These are phyloP conservation scores for Acanthamoeba polyphaga DNA, from an alignment of 208 protist species.

Conservation along the genomic window DNA sequence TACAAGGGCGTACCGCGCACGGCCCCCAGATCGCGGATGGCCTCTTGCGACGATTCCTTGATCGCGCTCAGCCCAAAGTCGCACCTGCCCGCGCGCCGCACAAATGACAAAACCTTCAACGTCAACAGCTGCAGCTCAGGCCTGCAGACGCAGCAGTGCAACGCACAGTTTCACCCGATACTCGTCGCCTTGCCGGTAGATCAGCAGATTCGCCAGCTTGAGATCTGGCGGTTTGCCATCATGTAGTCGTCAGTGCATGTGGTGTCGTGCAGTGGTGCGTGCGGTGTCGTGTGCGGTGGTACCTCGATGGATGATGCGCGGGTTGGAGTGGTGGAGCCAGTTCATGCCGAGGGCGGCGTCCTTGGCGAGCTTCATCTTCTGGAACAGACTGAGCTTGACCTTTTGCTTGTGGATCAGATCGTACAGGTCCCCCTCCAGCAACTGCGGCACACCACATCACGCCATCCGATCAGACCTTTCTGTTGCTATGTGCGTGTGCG, in stretches of 20 bases:
- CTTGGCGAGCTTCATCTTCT: constrained; percentile 85
- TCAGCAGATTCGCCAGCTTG: constrained; percentile 48
- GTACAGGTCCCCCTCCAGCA: constrained; percentile 66
- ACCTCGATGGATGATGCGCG: constrained; percentile 83
- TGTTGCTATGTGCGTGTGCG: too few species aligned
- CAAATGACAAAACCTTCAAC: background rate
- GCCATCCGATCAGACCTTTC: too few species aligned
- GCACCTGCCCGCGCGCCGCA: background rate
- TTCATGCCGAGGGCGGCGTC: constrained; percentile 86
- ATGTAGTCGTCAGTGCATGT: background rate
- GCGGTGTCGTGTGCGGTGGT: background rate
- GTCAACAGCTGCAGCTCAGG: too few species aligned
- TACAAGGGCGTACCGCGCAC: constrained; percentile 52
- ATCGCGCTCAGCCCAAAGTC: constrained; percentile 74
- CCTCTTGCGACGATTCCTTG: constrained; percentile 42
- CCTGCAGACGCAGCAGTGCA: background rate
- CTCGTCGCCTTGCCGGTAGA: constrained; percentile 46
- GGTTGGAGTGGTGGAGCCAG: constrained; percentile 84
- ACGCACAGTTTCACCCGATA: constrained; percentile 27
- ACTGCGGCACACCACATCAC: background rate
- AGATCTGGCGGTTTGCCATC: background rate
- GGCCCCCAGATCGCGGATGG: background rate
- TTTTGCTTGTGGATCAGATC: constrained; percentile 58
- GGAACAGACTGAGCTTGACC: constrained; percentile 77
- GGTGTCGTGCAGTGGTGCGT: too few species aligned